phyloP scores from a whole-genome alignment of 2,329 filamentous ascomycete species.

The Phialemoniopsis sp. region DNA sequence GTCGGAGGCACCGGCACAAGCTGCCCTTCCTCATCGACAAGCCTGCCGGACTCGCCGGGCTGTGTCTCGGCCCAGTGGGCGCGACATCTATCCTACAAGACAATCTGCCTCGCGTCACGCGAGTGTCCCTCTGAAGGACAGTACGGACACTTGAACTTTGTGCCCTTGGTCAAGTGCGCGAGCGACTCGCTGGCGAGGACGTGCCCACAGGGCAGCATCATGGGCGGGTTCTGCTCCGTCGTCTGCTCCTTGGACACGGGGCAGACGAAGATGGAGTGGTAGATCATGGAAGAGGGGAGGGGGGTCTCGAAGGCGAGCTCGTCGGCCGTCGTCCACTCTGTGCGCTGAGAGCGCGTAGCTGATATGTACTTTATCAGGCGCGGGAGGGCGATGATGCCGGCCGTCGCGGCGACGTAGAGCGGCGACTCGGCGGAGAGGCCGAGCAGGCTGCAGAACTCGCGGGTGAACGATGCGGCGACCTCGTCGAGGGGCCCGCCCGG shows the following conservation, averaged over 20 bases:
- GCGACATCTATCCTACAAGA: slow-evolving; percentile 39
- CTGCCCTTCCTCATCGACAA: too few relatives aligned
- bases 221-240: slow-evolving; percentile 87
- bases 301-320: slow-evolving; percentile 79
- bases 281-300: slow-evolving; percentile 59
- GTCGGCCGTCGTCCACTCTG: slow-evolving; percentile 89
- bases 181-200: slow-evolving; percentile 85
- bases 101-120: slow-evolving; percentile 71
- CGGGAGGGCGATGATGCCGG: slow-evolving; percentile 86
- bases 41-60: too few relatives aligned
- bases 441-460: slow-evolving; percentile 90
- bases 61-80: not conserved
- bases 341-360: slow-evolving; percentile 84
- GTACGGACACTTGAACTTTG: slow-evolving; percentile 91
- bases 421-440: slow-evolving; percentile 89
- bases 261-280: slow-evolving; percentile 97
- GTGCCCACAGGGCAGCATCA: slow-evolving; percentile 96
- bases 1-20: too few relatives aligned
- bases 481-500: slow-evolving; percentile 61
- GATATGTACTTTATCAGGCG: slow-evolving; percentile 82
- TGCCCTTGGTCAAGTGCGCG: slow-evolving; percentile 72
- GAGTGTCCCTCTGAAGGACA: slow-evolving; percentile 81
- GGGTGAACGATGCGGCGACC: slow-evolving; percentile 80
- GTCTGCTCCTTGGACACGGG: slow-evolving; percentile 96
- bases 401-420: slow-evolving; percentile 87